phyloP scores from a whole-genome alignment of 1,284 basidiomycete genomes.

The Violaceomyces palustris region DNA sequence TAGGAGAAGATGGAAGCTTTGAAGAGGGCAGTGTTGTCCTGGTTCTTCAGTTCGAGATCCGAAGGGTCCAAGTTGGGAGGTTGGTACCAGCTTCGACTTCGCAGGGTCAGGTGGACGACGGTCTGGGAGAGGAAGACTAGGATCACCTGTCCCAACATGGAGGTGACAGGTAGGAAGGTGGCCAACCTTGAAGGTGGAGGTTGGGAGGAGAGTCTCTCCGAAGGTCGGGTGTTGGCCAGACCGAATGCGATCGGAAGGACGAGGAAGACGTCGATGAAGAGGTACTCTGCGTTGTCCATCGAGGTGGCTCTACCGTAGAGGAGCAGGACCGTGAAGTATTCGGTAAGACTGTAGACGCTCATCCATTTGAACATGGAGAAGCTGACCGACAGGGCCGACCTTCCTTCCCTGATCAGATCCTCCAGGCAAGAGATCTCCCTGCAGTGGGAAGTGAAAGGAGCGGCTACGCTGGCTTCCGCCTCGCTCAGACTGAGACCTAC shows the following conservation, averaged over 20 bases:
- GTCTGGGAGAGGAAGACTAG: slow-evolving; percentile 29
- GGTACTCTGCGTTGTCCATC: slow-evolving; percentile 35
- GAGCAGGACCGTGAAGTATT: slow-evolving; percentile 35
- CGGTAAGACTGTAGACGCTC: slow-evolving; percentile 22
- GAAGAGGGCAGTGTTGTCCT: slow-evolving; percentile 33
- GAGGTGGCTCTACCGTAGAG: slow-evolving; percentile 30
- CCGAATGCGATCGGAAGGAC: slow-evolving; percentile 28
- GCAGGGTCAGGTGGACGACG: slow-evolving; percentile 16
- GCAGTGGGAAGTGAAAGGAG: slow-evolving; percentile 21
- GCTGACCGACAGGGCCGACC: slow-evolving; percentile 12
- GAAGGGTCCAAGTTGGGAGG: slow-evolving; percentile 21
- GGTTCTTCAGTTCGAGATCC: slow-evolving; percentile 19
- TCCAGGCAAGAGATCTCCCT: slow-evolving; percentile 21
- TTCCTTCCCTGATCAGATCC: slow-evolving; percentile 25
- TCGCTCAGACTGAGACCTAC: slow-evolving; percentile 30
- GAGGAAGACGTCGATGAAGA: slow-evolving; percentile 33
- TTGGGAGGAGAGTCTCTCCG: slow-evolving; percentile 7
- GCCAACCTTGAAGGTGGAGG: slow-evolving; percentile 20
- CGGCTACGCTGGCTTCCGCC: slow-evolving; percentile 32
- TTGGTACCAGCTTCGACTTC: slow-evolving; percentile 14
- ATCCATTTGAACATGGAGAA: slow-evolving; percentile 29
- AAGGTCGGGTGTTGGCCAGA: slow-evolving; percentile 17
- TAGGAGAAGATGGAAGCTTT: slow-evolving; percentile 26
- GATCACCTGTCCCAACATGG: slow-evolving; percentile 25
- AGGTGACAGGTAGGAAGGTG: slow-evolving; percentile 13